Percentiles rank a stretch among this genome's conserved stretches.
These are phyloP conservation scores for Pseudogymnoascus sp. DNA, from an alignment of 2,329 filamentous ascomycete species.

Conservation along the genomic window DNA sequence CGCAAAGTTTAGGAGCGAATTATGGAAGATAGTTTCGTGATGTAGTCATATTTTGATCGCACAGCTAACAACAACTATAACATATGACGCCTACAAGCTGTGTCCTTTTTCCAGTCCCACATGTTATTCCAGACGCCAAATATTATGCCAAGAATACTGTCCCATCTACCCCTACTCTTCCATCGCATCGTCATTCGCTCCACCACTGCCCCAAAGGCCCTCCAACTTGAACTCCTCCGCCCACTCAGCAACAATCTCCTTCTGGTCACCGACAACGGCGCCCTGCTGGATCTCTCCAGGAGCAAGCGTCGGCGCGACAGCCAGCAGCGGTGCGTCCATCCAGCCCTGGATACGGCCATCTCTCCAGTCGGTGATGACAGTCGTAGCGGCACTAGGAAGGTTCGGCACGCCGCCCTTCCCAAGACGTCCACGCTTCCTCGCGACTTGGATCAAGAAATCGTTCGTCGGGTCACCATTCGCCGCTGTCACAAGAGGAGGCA, in stretches of 20 bases:
- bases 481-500: constrained; percentile 67
- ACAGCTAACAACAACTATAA: constrained; percentile 9
- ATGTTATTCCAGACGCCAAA: constrained; percentile 9
- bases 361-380: constrained; percentile 93
- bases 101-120: constrained; percentile 8
- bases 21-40: not conserved
- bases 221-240: constrained; percentile 93
- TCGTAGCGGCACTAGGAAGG: constrained; percentile 77
- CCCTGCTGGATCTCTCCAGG: constrained; percentile 35
- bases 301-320: constrained; percentile 39
- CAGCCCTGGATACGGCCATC: constrained; percentile 92
- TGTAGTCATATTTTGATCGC: constrained; percentile 8
- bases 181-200: constrained; percentile 24
- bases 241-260: constrained; percentile 87
- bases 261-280: constrained; percentile 56
- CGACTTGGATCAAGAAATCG: constrained; percentile 91
- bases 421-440: constrained; percentile 81
- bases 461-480: constrained; percentile 67
- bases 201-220: constrained; percentile 64
- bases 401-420: constrained; percentile 89
- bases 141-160: constrained; percentile 6
- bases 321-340: constrained; percentile 67
- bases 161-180: constrained; percentile 19
- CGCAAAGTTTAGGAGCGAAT: not conserved
- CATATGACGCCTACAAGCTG: constrained; percentile 7